Conservation (phyloP, 495 filamentous ascomycete species). For the Clohesyomyces aquaticus region DNA sequence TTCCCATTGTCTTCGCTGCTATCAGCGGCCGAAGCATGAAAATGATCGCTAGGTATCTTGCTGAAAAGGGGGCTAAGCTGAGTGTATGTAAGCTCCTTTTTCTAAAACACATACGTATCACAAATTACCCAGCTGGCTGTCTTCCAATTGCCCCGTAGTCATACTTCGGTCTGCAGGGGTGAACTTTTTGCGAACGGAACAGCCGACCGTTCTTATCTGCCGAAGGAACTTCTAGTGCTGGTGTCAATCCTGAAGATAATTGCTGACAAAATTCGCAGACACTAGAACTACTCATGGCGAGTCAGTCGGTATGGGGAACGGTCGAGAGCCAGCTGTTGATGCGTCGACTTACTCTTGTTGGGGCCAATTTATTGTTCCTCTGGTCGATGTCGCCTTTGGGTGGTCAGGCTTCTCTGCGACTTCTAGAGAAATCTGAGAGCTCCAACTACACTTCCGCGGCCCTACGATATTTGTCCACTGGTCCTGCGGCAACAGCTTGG, state of each 20-base stretch:
- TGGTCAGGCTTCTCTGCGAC: constrained; percentile 39
- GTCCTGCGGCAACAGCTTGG: constrained; percentile 25
- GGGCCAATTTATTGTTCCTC: constrained; percentile 33
- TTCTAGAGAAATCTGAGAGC: constrained; percentile 12
- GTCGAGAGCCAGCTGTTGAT: constrained; percentile 38
- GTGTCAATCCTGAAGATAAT: too few relatives aligned
- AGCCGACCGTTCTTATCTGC: too few relatives aligned
- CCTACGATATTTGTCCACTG: constrained; percentile 36
- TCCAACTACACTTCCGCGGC: constrained; percentile 4
- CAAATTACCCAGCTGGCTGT: too few relatives aligned
- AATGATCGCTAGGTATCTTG: constrained; percentile 31
- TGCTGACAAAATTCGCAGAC: constrained; percentile 3
- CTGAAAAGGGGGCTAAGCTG: constrained; percentile 35
- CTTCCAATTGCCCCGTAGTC: too few relatives aligned
- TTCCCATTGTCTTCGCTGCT: constrained; percentile 41
- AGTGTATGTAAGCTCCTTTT: constrained; percentile 20
- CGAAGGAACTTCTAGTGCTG: too few relatives aligned
- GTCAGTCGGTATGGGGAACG: constrained; percentile 38
- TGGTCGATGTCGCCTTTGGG: constrained; percentile 40
- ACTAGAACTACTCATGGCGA: constrained; percentile 37
- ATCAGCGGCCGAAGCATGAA: constrained; percentile 33
- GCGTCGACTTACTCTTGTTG: constrained; percentile 35
- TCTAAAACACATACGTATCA: too few relatives aligned
- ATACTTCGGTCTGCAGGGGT: too few relatives aligned
- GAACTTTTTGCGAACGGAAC: too few relatives aligned